A percentile compares a stretch with the other conserved stretches of the same genome.
These are phyloP conservation scores for Conticribra guillardii DNA, from an alignment of 108 stramenopile genomes.

Conservation along the genomic window DNA sequence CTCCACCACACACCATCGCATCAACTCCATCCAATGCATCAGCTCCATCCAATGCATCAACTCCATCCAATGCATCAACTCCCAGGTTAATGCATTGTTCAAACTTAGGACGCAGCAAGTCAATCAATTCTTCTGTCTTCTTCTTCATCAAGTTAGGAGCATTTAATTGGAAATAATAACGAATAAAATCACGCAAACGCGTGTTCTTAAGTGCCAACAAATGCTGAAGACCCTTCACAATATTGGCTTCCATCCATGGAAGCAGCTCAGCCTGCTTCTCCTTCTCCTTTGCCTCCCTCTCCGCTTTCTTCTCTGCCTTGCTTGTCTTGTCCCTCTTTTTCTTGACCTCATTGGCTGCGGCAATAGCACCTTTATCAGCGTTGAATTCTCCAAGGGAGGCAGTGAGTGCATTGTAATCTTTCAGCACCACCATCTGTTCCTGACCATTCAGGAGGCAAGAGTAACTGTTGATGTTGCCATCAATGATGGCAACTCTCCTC, in stretches of 20 bases:
- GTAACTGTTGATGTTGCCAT: neutral
- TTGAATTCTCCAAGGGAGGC: neutral
- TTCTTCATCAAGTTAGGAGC: neutral
- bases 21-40: too few species aligned
- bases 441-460: neutral
- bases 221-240: neutral
- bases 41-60: too few species aligned
- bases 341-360: too few species aligned
- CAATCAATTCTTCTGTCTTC: too few species aligned
- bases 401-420: neutral
- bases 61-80: too few species aligned
- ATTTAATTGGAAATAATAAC: neutral
- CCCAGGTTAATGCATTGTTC: too few species aligned
- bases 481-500: neutral
- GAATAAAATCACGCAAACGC: neutral
- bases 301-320: neutral
- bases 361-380: neutral
- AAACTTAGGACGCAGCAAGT: too few species aligned
- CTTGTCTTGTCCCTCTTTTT: neutral
- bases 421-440: neutral
- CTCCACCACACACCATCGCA: too few species aligned
- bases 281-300: neutral
- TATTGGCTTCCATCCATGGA: neutral
- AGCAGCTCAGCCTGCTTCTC: neutral
- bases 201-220: neutral